These are phyloP conservation scores for Mycosphaerelloides madeirae DNA, from an alignment of 2,329 filamentous ascomycete species.

Conservation along the genomic window DNA sequence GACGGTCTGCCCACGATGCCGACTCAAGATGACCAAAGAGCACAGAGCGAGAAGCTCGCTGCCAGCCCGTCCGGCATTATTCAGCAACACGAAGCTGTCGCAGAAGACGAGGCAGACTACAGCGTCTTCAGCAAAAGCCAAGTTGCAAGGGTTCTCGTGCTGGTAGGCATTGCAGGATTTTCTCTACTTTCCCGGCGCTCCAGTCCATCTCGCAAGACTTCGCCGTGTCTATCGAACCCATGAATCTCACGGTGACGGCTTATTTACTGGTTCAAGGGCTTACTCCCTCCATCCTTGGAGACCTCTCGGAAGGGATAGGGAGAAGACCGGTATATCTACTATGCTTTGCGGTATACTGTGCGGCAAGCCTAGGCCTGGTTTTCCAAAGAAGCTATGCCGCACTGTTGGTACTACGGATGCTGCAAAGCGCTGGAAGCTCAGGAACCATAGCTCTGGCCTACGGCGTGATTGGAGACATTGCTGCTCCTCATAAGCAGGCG, in stretches of 20 bases:
- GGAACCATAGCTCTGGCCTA: slow-evolving; percentile 34
- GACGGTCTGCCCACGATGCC: no score
- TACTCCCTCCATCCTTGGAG: slow-evolving; percentile 16
- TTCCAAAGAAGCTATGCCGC: slow-evolving; percentile 11
- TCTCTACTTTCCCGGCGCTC: slow-evolving; percentile 52
- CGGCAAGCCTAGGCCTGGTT: slow-evolving; percentile 14
- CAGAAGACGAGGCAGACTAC: background rate
- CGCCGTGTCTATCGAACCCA: slow-evolving; percentile 34
- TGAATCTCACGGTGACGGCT: slow-evolving; percentile 52
- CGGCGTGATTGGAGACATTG: slow-evolving; percentile 31
- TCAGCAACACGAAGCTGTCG: background rate
- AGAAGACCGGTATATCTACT: slow-evolving; percentile 18
- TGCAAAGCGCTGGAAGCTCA: slow-evolving; percentile 36
- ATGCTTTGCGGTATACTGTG: slow-evolving; percentile 16
- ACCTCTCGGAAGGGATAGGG: slow-evolving; percentile 15
- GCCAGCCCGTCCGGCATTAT: no score
- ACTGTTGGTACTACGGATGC: slow-evolving; percentile 17
- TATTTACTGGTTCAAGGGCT: slow-evolving; percentile 56
- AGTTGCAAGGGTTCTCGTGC: slow-evolving; percentile 46
- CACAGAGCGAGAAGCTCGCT: no score
- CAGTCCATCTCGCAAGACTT: slow-evolving; percentile 46
- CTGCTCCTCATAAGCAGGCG: slow-evolving; percentile 12
- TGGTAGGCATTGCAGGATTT: slow-evolving; percentile 47
- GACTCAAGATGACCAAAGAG: no score
- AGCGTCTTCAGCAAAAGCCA: slow-evolving; percentile 32